These are phyloP conservation scores for Diaporthe sp. DNA, from an alignment of 2,329 filamentous ascomycete genomes.

Conservation along the genomic window DNA sequence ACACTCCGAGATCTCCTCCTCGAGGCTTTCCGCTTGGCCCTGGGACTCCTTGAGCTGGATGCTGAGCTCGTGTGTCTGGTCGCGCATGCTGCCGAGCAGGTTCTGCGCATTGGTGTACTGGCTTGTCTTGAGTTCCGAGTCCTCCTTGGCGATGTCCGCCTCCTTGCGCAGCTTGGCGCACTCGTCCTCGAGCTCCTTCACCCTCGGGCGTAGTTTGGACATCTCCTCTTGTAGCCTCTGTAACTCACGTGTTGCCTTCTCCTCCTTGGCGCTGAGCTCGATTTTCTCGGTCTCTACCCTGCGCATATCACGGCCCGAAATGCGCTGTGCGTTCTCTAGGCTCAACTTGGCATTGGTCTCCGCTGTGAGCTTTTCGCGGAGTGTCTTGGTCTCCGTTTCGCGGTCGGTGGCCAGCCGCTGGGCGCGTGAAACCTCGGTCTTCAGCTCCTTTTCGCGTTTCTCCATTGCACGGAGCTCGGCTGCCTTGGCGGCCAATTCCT, in stretches of 20 bases:
- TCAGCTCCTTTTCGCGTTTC: slow-evolving; percentile 84
- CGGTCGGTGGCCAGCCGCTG: slow-evolving; percentile 80
- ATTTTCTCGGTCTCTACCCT: slow-evolving; percentile 84
- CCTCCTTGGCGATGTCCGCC: slow-evolving; percentile 77
- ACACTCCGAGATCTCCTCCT: slow-evolving; percentile 92
- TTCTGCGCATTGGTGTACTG: slow-evolving; percentile 90
- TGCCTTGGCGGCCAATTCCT: slow-evolving; percentile 74
- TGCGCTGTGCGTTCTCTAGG: slow-evolving; percentile 83
- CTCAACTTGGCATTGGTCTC: slow-evolving; percentile 80
- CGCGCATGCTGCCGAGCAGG: slow-evolving; percentile 90
- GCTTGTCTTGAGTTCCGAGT: slow-evolving; percentile 85
- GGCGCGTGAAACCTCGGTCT: slow-evolving; percentile 77
- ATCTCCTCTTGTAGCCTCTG: slow-evolving; percentile 80
- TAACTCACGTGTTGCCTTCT: slow-evolving; percentile 80
- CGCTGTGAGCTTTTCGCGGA: slow-evolving; percentile 83
- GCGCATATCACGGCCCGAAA: slow-evolving; percentile 82
- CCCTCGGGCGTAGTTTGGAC: slow-evolving; percentile 71
- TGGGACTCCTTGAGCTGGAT: slow-evolving; percentile 93
- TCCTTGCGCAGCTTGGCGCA: slow-evolving; percentile 77
- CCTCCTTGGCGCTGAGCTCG: slow-evolving; percentile 79
- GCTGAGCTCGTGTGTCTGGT: slow-evolving; percentile 88
- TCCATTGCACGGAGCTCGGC: slow-evolving; percentile 82
- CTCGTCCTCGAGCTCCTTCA: slow-evolving; percentile 81
- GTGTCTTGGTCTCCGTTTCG: slow-evolving; percentile 80
- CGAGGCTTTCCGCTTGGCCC: slow-evolving; percentile 84